Evolutionary conservation across 2,329 filamentous ascomycete genomes (phyloP).

Genomic region (Apiospora phragmitis): DNA sequence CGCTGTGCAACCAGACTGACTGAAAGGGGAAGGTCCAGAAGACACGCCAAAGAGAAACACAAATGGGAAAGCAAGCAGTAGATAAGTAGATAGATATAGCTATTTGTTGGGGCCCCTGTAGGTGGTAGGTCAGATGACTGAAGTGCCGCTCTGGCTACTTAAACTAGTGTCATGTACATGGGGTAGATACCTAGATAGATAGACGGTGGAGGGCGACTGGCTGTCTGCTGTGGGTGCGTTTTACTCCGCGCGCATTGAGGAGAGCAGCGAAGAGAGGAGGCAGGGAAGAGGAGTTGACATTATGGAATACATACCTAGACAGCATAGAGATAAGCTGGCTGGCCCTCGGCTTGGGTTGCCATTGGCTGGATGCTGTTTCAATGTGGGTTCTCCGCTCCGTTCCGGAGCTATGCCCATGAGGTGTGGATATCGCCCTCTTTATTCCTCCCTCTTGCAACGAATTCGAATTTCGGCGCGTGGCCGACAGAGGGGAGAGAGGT

Average conservation of each 20-base stretch:
- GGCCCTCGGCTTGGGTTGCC: neutral
- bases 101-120: neutral
- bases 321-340: neutral
- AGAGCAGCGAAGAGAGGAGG: neutral
- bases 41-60: neutral
- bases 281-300: neutral
- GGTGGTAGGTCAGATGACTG: neutral
- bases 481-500: neutral
- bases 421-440: neutral
- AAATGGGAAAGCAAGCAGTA: neutral
- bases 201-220: neutral
- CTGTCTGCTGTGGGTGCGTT: neutral
- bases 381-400: neutral
- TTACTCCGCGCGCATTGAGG: neutral
- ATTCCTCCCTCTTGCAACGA: neutral
- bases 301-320: neutral
- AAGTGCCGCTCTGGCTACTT: neutral
- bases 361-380: neutral
- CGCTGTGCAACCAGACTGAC: neutral
- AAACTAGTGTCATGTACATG: neutral
- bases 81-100: neutral
- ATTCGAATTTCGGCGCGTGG: neutral
- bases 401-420: neutral
- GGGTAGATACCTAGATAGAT: neutral
- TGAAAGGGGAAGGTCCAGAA: neutral